A percentile compares a stretch with the other conserved stretches of the same genome.
These are phyloP conservation scores for Aspergillus flavus DNA, from an alignment of 2,329 filamentous ascomycete species.

Conservation along the genomic window DNA sequence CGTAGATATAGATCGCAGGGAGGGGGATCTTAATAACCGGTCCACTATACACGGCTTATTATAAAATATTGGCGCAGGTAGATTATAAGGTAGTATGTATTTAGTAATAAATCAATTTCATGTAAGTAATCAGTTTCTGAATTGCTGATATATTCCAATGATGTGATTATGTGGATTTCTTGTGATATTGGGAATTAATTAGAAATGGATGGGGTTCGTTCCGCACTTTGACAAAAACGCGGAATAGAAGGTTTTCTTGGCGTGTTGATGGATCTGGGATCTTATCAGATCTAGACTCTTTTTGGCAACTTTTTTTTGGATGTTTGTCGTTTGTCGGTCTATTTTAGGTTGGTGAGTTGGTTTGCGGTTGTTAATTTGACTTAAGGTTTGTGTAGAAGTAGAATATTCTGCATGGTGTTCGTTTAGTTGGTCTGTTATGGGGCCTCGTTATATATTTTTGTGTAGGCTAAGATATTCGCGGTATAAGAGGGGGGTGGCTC, in stretches of 20 bases:
- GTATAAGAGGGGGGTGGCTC: background rate
- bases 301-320: background rate
- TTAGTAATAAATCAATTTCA: background rate
- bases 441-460: background rate
- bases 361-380: background rate
- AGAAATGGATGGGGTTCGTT: background rate
- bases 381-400: background rate
- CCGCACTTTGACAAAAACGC: background rate
- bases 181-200: background rate
- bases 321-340: too few species aligned
- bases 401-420: background rate
- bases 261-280: background rate
- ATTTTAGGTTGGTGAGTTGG: background rate
- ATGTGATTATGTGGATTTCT: constrained; percentile 3
- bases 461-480: background rate
- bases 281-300: background rate
- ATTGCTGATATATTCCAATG: background rate
- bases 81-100: background rate
- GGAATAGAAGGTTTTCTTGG: background rate
- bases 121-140: background rate
- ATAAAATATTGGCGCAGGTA: background rate
- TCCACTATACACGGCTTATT: background rate
- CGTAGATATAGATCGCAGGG: background rate
- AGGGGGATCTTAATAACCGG: too few species aligned
- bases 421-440: background rate